Evolutionary conservation across 805 yeast genomes (phyloP), one percentile per base, ranked within the genome.

Genomic region (Nakazawaea peltata): DNA sequence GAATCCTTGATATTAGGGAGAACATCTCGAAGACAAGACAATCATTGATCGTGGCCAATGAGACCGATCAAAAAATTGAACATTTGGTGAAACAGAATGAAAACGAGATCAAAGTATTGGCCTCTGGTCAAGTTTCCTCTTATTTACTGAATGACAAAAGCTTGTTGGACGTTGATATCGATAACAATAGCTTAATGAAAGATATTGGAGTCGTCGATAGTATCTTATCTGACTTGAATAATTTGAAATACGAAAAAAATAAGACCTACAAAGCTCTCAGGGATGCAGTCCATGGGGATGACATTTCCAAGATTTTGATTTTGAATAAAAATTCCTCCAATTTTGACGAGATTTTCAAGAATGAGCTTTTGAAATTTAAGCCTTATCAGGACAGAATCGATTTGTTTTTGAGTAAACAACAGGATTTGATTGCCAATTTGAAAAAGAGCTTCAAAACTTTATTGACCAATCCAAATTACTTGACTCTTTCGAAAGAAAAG

Each of bases 361-460:
- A 71, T 39, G 95, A 86, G 52, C 59, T 90, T 43, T 71, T 67
- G 33, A 90, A 90, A 55, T 90, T 86, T 54, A 72, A 71, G 25
- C 80, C 81, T 0, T 76, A 74, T 43, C 75, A 75, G 34, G 65
- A 69, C 2, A 71, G 94, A 36, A 59, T 90, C 18, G 82, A 77
- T 25, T 71, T 75, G 1, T 71, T 88, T 9, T 66, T 81, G n/a
- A 69, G 67, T 26, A 74, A 75, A 34, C 95, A 88, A 53, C 65
- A 67, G 17, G 56, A 58, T 3, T 53, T 77, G 19, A 59, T 80
- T 22, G 34, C 42, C 12, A 49, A 47, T 6, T 57, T 73, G 35
- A 68, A 71, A 50, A 57, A 65, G 43, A 45, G 62, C 36, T 56
- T 74, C 63, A 44, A 59, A 34, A 50, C 59, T n/a, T 48, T 54